Percentiles rank a stretch among this genome's conserved stretches.
Conservation (phyloP, 805 yeast species). For the Saturnispora sanitii region DNA sequence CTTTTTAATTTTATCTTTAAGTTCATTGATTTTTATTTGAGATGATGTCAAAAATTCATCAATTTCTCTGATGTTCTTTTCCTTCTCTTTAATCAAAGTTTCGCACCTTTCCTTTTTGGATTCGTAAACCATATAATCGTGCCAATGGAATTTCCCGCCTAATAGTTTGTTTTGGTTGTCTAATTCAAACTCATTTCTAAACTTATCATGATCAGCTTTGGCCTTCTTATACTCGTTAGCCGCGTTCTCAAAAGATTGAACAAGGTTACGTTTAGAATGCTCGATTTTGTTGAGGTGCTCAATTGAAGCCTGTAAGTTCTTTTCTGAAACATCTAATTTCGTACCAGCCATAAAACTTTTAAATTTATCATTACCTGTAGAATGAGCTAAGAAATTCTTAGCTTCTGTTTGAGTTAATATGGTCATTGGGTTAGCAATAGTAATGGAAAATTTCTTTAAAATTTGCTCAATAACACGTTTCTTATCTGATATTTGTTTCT, state of each 20-base stretch:
- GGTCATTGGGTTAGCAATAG: constrained; percentile 85
- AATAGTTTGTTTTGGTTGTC: constrained; percentile 30
- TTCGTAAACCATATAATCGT: constrained; percentile 13
- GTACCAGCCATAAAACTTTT: constrained; percentile 75
- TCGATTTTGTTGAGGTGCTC: constrained; percentile 31
- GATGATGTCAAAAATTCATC: background rate
- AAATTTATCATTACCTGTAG: constrained; percentile 65
- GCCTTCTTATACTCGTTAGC: constrained; percentile 36
- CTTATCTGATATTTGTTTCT: constrained; percentile 47
- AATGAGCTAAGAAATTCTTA: constrained; percentile 72
- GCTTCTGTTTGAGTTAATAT: constrained; percentile 92
- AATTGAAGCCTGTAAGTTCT: constrained; percentile 37
- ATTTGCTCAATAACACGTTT: constrained; percentile 60
- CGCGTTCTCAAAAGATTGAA: constrained; percentile 22
- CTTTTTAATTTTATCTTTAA: background rate
- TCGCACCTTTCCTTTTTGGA: constrained; percentile 4
- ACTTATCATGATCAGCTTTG: constrained; percentile 29
- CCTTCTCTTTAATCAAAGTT: constrained; percentile 1
- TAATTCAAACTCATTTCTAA: constrained; percentile 33
- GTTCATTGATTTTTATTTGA: background rate
- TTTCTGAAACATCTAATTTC: constrained; percentile 53
- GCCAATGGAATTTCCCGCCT: constrained; percentile 42
- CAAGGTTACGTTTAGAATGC: constrained; percentile 31
- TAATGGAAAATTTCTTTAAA: constrained; percentile 59
- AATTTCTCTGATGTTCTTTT: background rate